Evolutionary conservation across 495 filamentous ascomycete genomes (phyloP).

Genomic region (Aspergillus sparsus): DNA sequence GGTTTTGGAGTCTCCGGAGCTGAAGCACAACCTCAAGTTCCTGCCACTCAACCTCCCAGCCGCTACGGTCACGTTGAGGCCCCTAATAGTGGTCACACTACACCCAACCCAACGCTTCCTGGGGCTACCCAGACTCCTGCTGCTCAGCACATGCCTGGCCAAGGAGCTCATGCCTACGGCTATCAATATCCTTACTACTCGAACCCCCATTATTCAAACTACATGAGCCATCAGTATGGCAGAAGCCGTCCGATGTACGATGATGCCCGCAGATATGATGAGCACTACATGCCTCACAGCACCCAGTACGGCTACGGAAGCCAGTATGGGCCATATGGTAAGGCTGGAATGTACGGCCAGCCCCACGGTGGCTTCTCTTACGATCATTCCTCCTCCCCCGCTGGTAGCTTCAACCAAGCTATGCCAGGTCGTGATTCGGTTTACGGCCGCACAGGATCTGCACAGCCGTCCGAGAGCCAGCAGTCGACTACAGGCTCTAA

Average conservation of each 20-base stretch:
- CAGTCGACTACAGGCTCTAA: conserved; percentile 58
- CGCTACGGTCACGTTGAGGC: conserved; percentile 74
- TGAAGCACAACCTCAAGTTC: conserved; percentile 75
- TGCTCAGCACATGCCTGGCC: conserved; percentile 62
- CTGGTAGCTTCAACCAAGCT: conserved; percentile 66
- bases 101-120: conserved; percentile 78
- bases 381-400: conserved; percentile 75
- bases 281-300: conserved; percentile 55
- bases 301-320: conserved; percentile 67
- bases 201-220: conserved; percentile 75
- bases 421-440: conserved; percentile 70
- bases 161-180: conserved; percentile 58
- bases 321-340: conserved; percentile 70
- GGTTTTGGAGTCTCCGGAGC: conserved; percentile 69
- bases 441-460: conserved; percentile 74
- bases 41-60: conserved; percentile 64
- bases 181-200: conserved; percentile 79
- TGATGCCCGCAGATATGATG: conserved; percentile 56
- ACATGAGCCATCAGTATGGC: conserved; percentile 68
- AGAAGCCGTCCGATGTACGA: conserved; percentile 58
- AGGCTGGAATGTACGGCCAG: conserved; percentile 81
- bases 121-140: conserved; percentile 64
- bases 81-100: conserved; percentile 82
- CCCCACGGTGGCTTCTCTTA: conserved; percentile 76
- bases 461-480: conserved; percentile 69